These are phyloP conservation scores for Leishmania tropica DNA, from an alignment of 208 protist species.

Conservation along the genomic window DNA sequence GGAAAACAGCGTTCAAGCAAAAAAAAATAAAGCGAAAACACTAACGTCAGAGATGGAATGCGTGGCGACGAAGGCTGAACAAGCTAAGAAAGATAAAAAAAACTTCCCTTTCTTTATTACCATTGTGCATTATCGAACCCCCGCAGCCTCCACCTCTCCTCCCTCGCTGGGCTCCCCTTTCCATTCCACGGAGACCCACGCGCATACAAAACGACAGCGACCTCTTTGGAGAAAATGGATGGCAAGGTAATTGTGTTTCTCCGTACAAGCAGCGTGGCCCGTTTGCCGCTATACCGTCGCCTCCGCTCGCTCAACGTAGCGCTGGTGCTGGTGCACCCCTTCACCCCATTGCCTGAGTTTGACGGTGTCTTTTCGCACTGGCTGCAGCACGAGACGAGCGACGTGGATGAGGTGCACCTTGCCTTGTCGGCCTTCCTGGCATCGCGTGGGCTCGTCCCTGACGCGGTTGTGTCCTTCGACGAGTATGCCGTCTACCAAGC, in stretches of 20 bases:
- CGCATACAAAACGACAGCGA: background rate
- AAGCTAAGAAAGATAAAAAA: background rate
- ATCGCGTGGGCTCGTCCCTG: slow-evolving; percentile 17
- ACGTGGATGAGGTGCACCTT: slow-evolving; percentile 33
- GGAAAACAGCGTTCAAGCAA: background rate
- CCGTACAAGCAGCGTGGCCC: slow-evolving; percentile 68
- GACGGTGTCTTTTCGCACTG: slow-evolving; percentile 57
- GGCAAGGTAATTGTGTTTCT: slow-evolving; percentile 72
- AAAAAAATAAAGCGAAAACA: background rate
- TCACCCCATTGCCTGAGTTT: slow-evolving; percentile 30
- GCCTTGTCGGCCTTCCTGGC: slow-evolving; percentile 39
- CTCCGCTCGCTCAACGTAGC: slow-evolving; percentile 42
- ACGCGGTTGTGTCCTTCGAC: slow-evolving; percentile 84
- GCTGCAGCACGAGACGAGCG: slow-evolving; percentile 56
- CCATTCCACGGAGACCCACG: background rate
- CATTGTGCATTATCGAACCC: background rate
- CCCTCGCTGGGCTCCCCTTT: background rate
- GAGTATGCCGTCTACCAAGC: slow-evolving; percentile 84
- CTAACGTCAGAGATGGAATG: background rate
- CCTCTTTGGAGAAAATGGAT: slow-evolving; percentile 29
- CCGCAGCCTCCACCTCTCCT: background rate
- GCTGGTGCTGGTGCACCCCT: slow-evolving; percentile 65
- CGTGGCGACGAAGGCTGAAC: background rate
- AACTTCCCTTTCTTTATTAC: slow-evolving; percentile 2
- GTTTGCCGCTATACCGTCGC: slow-evolving; percentile 62